Base-by-base conservation (phyloP, 345 rosid genomes). In the Durio zibethinus region DNA sequence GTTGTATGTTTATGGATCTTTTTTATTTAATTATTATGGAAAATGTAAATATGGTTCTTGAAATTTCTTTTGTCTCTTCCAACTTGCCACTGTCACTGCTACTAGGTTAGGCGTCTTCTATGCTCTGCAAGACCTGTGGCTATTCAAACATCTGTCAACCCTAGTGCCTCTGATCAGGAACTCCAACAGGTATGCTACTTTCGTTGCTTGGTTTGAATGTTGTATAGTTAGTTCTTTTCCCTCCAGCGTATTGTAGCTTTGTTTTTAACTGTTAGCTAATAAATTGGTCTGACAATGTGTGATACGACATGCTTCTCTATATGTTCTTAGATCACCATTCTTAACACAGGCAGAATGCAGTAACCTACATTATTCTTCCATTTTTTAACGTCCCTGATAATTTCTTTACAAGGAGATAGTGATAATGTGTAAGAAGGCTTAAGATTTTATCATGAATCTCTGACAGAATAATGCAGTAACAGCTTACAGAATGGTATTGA, bases 101-200 rank as follows among this genome's bases (percentile, higher is more conserved):
- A 72, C 68, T 81, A 95, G 99, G 97, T 93, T 82, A 89, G 99
- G 63, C 98, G 98, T 50, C 86, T 93, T 83, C 66, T 95, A 80
- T 88, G 98, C 83, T 95, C 99, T 72, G 87, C 99, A 60, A 88
- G 86, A 82, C 90, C 97, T 57, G 94, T 93, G 80, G 97, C 94
- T 38, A 83, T 93, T 83, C 96, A 93, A 76, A 90, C 94, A 72
- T 85, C 98, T 73, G 86, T 80, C 71, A 89, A 89, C 78, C 92
- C 97, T 54, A 90, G 88, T 82, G 85, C 92, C 76, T 86, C 97
- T 29, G 98, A 95, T 78, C 98, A 95, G 87, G 99, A 95, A 77
- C 90, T 90, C 80, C 99, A 95, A 81, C 98, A 95, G 98, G 99
- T 93, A 84, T 50, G 29, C 38, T 73, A 80, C 40, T 70, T 27